These are phyloP conservation scores for Apiospora koreana DNA, from an alignment of 2,329 filamentous ascomycete species.

Conservation along the genomic window DNA sequence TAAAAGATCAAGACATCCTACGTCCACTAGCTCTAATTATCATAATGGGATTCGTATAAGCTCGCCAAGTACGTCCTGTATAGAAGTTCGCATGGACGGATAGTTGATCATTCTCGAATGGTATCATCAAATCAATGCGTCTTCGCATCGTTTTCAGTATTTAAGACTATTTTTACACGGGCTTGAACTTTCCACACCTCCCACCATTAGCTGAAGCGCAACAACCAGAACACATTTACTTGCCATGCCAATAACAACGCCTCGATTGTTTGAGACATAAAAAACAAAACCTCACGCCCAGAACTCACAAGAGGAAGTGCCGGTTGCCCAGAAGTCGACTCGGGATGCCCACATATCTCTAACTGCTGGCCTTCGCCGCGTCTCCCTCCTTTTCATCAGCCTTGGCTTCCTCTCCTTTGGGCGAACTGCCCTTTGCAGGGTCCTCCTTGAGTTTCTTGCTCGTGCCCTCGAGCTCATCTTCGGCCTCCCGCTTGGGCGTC, in stretches of 20 bases:
- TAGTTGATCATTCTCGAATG: neutral
- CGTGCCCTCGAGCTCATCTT: slow-evolving; percentile 45
- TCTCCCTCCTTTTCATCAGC: slow-evolving; percentile 20
- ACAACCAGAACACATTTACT: neutral
- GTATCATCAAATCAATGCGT: neutral
- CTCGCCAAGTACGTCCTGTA: neutral
- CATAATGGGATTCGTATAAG: neutral
- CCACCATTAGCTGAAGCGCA: neutral
- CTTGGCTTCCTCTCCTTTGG: slow-evolving; percentile 13
- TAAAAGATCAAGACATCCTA: neutral
- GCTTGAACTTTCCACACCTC: neutral
- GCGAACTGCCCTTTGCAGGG: neutral
- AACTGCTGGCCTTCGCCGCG: neutral
- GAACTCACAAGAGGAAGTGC: neutral
- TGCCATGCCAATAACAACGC: neutral
- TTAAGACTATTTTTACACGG: neutral
- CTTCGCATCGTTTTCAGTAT: neutral
- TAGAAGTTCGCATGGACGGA: no score
- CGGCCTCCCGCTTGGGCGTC: slow-evolving; percentile 58
- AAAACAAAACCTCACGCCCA: neutral
- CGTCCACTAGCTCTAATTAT: neutral
- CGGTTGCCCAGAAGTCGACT: neutral
- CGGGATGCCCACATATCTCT: neutral
- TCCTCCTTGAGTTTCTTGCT: slow-evolving; percentile 54
- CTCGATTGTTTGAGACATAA: neutral